These are phyloP conservation scores for Cladosporium sp. DNA, from an alignment of 2,329 filamentous ascomycete species.

Conservation along the genomic window DNA sequence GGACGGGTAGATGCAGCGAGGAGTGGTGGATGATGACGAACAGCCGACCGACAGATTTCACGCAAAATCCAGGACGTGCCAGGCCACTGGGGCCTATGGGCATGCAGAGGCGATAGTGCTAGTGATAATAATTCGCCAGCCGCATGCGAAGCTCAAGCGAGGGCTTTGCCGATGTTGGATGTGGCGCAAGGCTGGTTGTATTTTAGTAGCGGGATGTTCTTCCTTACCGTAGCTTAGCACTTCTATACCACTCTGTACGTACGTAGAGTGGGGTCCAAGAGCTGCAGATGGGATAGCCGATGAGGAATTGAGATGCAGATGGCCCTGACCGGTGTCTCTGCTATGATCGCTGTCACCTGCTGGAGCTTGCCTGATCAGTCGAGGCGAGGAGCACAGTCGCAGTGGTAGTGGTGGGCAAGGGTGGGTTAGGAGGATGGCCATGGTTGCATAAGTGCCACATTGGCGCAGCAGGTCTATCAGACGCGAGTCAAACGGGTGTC, in stretches of 20 bases:
- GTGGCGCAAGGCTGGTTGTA: slow-evolving; percentile 1
- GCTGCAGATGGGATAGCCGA: no score
- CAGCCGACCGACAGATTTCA: slow-evolving; percentile 1
- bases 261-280: no score
- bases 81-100: not conserved
- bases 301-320: no score
- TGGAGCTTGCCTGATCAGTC: no score
- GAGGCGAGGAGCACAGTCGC: no score
- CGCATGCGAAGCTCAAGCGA: not conserved
- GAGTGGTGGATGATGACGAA: slow-evolving; percentile 6
- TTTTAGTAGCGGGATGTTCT: not conserved
- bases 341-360: no score
- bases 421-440: no score
- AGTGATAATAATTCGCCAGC: not conserved
- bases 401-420: no score
- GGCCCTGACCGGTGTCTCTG: no score
- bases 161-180: not conserved
- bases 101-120: not conserved
- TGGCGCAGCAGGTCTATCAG: not conserved
- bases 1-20: slow-evolving; percentile 7
- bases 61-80: not conserved
- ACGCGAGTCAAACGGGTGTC: not conserved
- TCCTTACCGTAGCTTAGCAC: no score
- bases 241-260: no score
- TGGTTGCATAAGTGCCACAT: slow-evolving; percentile 5